Conservation (phyloP, 2,329 filamentous ascomycete species). For the Scopulariopsis brevicaulis region DNA sequence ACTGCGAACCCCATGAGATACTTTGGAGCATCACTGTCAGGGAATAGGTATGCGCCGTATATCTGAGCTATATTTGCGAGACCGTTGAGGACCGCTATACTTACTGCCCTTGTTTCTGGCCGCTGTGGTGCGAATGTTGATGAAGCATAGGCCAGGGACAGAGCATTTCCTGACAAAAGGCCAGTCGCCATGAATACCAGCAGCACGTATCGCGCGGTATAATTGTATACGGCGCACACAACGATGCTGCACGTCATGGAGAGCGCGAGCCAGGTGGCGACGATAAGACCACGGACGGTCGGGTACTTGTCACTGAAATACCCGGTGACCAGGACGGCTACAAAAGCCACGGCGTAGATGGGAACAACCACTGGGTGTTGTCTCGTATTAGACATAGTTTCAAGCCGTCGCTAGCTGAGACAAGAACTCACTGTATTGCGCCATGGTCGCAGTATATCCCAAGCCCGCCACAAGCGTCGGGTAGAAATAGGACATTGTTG, state of each 20-base stretch:
- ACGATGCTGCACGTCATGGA: slow-evolving; percentile 24
- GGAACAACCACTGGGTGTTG: not conserved
- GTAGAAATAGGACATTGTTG: slow-evolving; percentile 27
- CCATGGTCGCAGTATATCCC: slow-evolving; percentile 12
- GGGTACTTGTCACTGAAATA: slow-evolving; percentile 8
- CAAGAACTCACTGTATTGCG: slow-evolving; percentile 15
- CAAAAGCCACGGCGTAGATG: slow-evolving; percentile 11
- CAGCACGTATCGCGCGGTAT: slow-evolving; percentile 16
- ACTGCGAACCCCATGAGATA: slow-evolving; percentile 28
- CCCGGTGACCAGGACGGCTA: slow-evolving; percentile 9
- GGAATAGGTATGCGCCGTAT: slow-evolving; percentile 39
- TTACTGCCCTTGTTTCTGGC: slow-evolving; percentile 14
- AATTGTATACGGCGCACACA: slow-evolving; percentile 33
- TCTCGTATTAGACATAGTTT: not conserved
- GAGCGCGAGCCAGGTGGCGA: slow-evolving; percentile 33
- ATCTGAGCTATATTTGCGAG: slow-evolving; percentile 39
- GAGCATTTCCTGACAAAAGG: not conserved
- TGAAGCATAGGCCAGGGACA: not conserved
- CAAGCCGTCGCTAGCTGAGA: not conserved
- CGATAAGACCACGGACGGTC: slow-evolving; percentile 30
- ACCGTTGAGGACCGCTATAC: slow-evolving; percentile 37
- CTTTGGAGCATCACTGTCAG: slow-evolving; percentile 29
- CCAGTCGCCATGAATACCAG: not conserved
- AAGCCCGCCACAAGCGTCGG: slow-evolving; percentile 13
- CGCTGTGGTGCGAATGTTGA: not conserved